These are phyloP conservation scores for Flaveria linearis DNA, from an alignment of 129 eudicot genomes.

Conservation along the genomic window DNA sequence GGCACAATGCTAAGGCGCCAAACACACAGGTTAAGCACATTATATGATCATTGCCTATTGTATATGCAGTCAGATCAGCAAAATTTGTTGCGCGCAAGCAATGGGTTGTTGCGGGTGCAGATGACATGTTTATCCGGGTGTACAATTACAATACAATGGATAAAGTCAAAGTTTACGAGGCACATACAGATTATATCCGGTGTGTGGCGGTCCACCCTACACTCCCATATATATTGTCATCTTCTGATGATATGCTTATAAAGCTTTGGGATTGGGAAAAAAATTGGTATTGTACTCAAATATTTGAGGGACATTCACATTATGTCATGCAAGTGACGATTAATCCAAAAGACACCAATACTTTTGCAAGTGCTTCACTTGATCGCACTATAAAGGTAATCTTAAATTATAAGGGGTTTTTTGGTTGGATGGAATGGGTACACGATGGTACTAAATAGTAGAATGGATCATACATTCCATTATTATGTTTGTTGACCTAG, in stretches of 20 bases:
- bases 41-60: conserved; percentile 15
- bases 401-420: not conserved
- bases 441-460: not conserved
- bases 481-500: conserved; percentile 5
- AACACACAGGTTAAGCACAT: not conserved
- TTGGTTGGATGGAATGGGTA: not conserved
- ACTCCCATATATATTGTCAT: conserved; percentile 87
- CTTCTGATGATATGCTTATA: conserved; percentile 97
- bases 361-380: conserved; percentile 98
- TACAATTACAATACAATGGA: conserved; percentile 98
- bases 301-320: conserved; percentile 98
- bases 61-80: conserved; percentile 83
- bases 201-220: conserved; percentile 98
- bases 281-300: conserved; percentile 89
- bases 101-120: conserved; percentile 99
- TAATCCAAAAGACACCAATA: conserved; percentile 91
- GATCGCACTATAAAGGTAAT: conserved; percentile 95
- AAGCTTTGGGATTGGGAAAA: conserved; percentile 99
- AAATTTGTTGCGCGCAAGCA: conserved; percentile 90
- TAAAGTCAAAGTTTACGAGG: conserved; percentile 88
- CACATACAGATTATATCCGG: conserved; percentile 94
- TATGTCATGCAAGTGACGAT: conserved; percentile 98
- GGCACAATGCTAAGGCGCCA: not conserved
- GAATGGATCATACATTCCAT: not conserved
- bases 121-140: conserved; percentile 97